Conservation (phyloP, 2,329 filamentous ascomycete genomes). For the Cadophora sp. region DNA sequence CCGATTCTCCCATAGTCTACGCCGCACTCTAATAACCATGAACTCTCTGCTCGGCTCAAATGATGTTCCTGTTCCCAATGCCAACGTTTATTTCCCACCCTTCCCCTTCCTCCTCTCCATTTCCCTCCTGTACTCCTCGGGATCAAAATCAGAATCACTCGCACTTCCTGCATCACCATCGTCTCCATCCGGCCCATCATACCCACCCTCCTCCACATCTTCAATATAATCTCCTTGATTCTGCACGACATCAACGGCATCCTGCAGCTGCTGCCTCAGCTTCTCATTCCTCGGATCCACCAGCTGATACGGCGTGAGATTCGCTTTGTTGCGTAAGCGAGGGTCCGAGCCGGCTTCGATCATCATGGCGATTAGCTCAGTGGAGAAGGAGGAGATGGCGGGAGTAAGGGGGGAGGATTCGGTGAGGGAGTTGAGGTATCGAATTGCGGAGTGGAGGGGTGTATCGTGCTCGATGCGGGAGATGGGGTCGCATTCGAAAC, state of each 20-base stretch:
- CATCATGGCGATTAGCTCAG: conserved; percentile 77
- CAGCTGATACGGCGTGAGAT: conserved; percentile 73
- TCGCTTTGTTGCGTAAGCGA: conserved; percentile 72
- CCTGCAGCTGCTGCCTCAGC: conserved; percentile 68
- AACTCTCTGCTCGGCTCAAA: background rate
- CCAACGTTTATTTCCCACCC: conserved; percentile 16
- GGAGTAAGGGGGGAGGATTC: conserved; percentile 46
- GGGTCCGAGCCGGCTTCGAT: conserved; percentile 78
- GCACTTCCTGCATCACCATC: conserved; percentile 67
- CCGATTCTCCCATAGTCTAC: background rate
- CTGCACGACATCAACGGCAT: conserved; percentile 70
- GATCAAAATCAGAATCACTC: conserved; percentile 62
- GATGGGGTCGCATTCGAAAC: conserved; percentile 83
- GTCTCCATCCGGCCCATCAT: conserved; percentile 43
- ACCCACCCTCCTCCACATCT: conserved; percentile 32
- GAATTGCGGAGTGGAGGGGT: conserved; percentile 78
- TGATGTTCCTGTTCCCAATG: conserved; percentile 12
- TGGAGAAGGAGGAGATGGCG: conserved; percentile 68
- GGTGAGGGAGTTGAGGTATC: conserved; percentile 75
- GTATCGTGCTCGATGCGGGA: conserved; percentile 77
- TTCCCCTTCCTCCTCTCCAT: conserved; percentile 53
- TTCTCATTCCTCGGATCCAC: conserved; percentile 73
- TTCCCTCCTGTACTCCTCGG: conserved; percentile 66
- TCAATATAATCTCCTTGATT: conserved; percentile 58
- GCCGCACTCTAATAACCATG: background rate